Evolutionary conservation across 2,329 filamentous ascomycete genomes (phyloP).

Genomic region (Scopulariopsis brevicaulis): DNA sequence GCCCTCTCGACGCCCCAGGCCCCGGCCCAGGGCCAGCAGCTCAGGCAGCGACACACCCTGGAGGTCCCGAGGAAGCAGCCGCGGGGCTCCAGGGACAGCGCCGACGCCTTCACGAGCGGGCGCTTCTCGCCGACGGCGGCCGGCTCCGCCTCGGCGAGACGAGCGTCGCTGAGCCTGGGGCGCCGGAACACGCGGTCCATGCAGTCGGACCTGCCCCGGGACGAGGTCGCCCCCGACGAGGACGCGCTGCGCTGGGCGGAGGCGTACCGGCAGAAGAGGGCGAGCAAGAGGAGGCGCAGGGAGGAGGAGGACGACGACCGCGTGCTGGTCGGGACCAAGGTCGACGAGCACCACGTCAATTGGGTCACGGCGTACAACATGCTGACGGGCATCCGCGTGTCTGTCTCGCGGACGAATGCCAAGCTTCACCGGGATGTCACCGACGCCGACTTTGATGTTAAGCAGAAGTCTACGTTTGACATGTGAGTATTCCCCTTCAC

Average conservation of each 20-base stretch:
- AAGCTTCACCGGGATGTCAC: conserved; percentile 88
- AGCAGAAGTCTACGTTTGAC: conserved; percentile 98
- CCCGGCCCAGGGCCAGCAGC: conserved; percentile 24
- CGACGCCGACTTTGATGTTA: conserved; percentile 83
- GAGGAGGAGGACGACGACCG: conserved; percentile 89
- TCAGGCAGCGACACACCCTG: conserved; percentile 78
- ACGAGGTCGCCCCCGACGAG: conserved; percentile 78
- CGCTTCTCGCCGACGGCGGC: conserved; percentile 59
- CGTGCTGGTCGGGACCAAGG: conserved; percentile 91
- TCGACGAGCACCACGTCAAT: conserved; percentile 93
- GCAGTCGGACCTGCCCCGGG: conserved; percentile 71
- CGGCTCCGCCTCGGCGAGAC: conserved; percentile 38
- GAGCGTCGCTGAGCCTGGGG: conserved; percentile 73
- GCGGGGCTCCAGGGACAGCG: conserved; percentile 64
- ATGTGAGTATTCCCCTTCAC: conserved; percentile 51
- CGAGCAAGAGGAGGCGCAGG: conserved; percentile 70
- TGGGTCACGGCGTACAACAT: conserved; percentile 99
- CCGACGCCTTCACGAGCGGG: conserved; percentile 63
- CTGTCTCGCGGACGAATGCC: conserved; percentile 90
- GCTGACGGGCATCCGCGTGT: conserved; percentile 96
- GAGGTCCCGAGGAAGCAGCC: conserved; percentile 66
- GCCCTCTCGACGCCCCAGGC: conserved; percentile 33
- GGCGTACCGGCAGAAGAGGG: conserved; percentile 81
- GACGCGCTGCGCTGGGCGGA: conserved; percentile 90
- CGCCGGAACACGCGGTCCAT: conserved; percentile 75